phyloP scores from a whole-genome alignment of 2,329 filamentous ascomycete species.

The Sphaerulina vaccinii region DNA sequence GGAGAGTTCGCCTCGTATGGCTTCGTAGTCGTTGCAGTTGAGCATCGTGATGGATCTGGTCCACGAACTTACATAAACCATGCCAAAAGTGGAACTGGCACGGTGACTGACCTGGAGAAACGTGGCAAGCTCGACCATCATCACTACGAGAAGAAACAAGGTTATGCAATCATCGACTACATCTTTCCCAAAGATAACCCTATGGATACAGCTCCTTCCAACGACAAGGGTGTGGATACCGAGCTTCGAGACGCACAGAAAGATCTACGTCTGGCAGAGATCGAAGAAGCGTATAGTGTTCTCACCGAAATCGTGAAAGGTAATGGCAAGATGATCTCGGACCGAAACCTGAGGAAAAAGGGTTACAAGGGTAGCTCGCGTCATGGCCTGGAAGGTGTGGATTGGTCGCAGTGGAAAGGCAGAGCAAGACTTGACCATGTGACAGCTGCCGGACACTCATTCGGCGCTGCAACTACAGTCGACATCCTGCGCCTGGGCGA shows the following conservation, averaged over 20 bases:
- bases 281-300: conserved; percentile 61
- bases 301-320: conserved; percentile 57
- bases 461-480: conserved; percentile 64
- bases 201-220: conserved; percentile 51
- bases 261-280: conserved; percentile 61
- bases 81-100: conserved; percentile 40
- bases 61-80: conserved; percentile 62
- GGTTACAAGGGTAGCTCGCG: conserved; percentile 61
- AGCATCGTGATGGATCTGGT: conserved; percentile 65
- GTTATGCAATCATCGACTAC: conserved; percentile 50
- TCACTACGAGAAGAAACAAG: conserved; percentile 26
- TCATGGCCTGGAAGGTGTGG: conserved; percentile 55
- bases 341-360: conserved; percentile 56
- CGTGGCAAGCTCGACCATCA: conserved; percentile 30
- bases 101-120: conserved; percentile 35
- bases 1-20: conserved; percentile 66
- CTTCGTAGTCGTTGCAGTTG: conserved; percentile 63
- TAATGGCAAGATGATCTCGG: conserved; percentile 51
- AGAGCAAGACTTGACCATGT: conserved; percentile 58
- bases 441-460: conserved; percentile 65
- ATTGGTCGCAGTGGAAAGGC: conserved; percentile 59
- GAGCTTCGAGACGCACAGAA: conserved; percentile 62
- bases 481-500: conserved; percentile 58
- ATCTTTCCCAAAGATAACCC: conserved; percentile 59
- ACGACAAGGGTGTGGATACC: conserved; percentile 59